A percentile compares a stretch with the other conserved stretches of the same genome.
Conservation (phyloP, 202 grass and related monocot genomes). For the Panicum virgatum region DNA sequence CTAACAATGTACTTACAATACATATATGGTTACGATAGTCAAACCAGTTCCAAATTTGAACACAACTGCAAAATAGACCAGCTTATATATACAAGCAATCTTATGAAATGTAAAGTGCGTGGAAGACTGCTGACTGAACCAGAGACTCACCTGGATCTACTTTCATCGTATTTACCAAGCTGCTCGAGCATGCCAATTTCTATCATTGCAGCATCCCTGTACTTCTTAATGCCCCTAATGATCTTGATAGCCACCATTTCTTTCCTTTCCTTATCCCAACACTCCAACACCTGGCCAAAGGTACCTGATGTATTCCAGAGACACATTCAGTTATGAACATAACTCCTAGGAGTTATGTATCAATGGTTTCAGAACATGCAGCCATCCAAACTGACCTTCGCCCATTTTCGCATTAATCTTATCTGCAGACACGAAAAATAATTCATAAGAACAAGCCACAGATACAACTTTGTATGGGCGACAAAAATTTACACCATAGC, state of each 20-base stretch:
- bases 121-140: neutral
- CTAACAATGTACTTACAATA: slow-evolving; percentile 95
- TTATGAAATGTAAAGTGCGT: slow-evolving; percentile 37
- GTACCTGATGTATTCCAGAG: slow-evolving; percentile 74
- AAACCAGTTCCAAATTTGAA: slow-evolving; percentile 99
- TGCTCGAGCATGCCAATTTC: slow-evolving; percentile 93
- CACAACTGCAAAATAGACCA: slow-evolving; percentile 99
- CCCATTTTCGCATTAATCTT: slow-evolving; percentile 94
- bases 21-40: slow-evolving; percentile 99
- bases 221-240: slow-evolving; percentile 87
- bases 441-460: neutral
- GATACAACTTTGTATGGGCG: no score
- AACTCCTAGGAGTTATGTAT: neutral
- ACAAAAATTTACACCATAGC: neutral
- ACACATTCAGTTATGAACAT: slow-evolving; percentile 33
- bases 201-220: slow-evolving; percentile 97
- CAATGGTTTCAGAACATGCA: neutral
- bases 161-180: slow-evolving; percentile 82
- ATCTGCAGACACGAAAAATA: slow-evolving; percentile 54
- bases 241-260: slow-evolving; percentile 99
- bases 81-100: slow-evolving; percentile 65
- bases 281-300: slow-evolving; percentile 97
- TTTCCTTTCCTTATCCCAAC: slow-evolving; percentile 91
- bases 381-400: slow-evolving; percentile 68
- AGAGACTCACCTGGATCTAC: slow-evolving; percentile 61